Evolutionary conservation across 805 yeast species (phyloP), one percentile per base, ranked within the genome.

Genomic region (Zygotorulaspora chibaensis): DNA sequence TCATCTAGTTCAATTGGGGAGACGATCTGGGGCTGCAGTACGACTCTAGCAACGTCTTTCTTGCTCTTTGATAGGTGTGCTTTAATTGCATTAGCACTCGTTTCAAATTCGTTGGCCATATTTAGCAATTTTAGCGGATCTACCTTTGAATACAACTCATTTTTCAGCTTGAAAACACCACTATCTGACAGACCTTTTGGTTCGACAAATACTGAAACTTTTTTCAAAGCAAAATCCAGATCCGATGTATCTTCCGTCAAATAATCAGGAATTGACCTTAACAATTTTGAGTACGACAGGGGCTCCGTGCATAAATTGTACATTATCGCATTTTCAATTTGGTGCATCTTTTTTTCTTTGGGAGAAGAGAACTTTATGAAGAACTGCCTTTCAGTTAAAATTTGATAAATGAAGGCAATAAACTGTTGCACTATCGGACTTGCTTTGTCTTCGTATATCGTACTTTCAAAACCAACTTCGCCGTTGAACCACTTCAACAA

Each of bases 371-470:
- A 67, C 2, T 76, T 77, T 45, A 71, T 71, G 46, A 87, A 74
- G 41, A 76, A 76, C 2, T 78, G 63, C 49, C 95, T 82, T 55
- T 87, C 95, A 1, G 85, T 79, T 15, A 89, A 60, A 8, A 88
- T 53, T 40, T 80, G 79, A 48, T 88, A 84, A 47, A 89, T 66
- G 50, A 83, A 83, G 27, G 81, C 78, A 38, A 89, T 58, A 51
- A 88, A 82, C 55, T 88, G 96, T 57, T 90, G 97, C 16, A 88
- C 68, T 67, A 91, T 77, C 46, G 79, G 76, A 2, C 74, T 69
- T 1, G 80, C 67, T 46, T 70, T 72, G 17, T 66, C 70, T 34
- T 74, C 77, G 26, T 70, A 71, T 10, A 76, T 77, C 16, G 81
- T 82, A 27, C 73, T 67, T 1, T 55, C 58, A 12, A 54, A 52